These are phyloP conservation scores for Litsea cubeba DNA, from an alignment of 164 flowering plant species.

Conservation along the genomic window DNA sequence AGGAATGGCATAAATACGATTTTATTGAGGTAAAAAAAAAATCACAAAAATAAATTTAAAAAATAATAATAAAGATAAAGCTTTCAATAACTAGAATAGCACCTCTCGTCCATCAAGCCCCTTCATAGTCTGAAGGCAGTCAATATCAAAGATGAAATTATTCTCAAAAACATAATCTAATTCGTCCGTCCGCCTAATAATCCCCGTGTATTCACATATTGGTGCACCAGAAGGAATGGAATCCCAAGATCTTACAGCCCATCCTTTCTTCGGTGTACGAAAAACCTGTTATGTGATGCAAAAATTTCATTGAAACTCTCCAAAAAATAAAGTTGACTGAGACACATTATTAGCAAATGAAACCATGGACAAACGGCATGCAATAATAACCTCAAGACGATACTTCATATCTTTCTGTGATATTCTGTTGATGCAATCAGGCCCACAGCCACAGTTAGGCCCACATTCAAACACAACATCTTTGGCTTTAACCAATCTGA, in stretches of 20 bases:
- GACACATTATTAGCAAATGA: background rate
- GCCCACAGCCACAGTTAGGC: slow-evolving; percentile 90
- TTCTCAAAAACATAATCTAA: slow-evolving; percentile 48
- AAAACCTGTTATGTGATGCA: slow-evolving; percentile 49
- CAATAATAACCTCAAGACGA: slow-evolving; percentile 63
- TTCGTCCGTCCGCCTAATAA: slow-evolving; percentile 66
- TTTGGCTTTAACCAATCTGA: slow-evolving; percentile 76
- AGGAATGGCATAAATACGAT: too few species aligned
- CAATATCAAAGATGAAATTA: slow-evolving; percentile 82
- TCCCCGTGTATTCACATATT: slow-evolving; percentile 81
- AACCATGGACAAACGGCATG: background rate
- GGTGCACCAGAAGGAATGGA: slow-evolving; percentile 90
- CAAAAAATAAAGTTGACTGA: background rate
- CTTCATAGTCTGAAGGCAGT: slow-evolving; percentile 89
- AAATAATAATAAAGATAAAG: background rate
- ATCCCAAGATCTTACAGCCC: slow-evolving; percentile 98
- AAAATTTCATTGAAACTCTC: background rate
- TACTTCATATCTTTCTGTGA: slow-evolving; percentile 65
- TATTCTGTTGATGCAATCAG: slow-evolving; percentile 64
- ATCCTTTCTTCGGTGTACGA: slow-evolving; percentile 87
- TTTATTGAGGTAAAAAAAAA: too few species aligned
- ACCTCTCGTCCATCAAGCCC: slow-evolving; percentile 96
- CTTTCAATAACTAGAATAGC: slow-evolving; percentile 3
- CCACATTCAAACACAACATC: slow-evolving; percentile 93
- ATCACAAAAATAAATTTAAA: background rate